Base-by-base conservation (phyloP, 2,329 filamentous ascomycete species). In the Stachybotrys echinatus region DNA sequence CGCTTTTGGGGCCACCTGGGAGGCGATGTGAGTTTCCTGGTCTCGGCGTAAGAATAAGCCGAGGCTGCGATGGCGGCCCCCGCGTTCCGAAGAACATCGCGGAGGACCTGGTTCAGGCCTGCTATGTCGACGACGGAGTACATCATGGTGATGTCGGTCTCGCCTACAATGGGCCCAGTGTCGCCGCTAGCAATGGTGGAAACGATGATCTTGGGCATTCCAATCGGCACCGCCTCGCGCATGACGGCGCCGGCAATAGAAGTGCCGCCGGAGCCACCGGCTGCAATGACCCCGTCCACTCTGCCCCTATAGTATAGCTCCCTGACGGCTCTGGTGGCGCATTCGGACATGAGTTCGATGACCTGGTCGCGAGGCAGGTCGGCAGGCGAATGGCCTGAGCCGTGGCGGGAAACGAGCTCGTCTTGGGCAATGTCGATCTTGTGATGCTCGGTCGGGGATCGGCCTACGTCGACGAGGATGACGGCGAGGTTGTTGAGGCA, bases 61-160 rank as follows among this genome's bases (percentile, higher is more conserved):
- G 86, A 85, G 0, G 76, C 84, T 0, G 69, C 69, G 37, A 88
- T 80, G 0, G 81, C 78, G 0, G 75, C 78, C 0, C 79, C 84
- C 0, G 85, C 84, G 55, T 89, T 89, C 20, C 69, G 65, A 6
- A 89, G 63, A 0, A 88, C 75, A 2, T 70, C 68, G 6, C 72
- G 71, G 14, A 88, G 65, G 3, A 88, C 67, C 2, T 73, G 65
- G 53, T 88, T 89, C 10, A 80, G 62, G 0, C 86, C 86, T 2
- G 85, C 82, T 47, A 89, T 76, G 51, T 89, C 86, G 14, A 88
- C 85, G 2, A 89, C 83, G 17, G 78, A 84, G 57, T 87, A 85
- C 79, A 87, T 85, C 67, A 89, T 75, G 0, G 78, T 79, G 44
- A 88, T 84, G 54, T 89, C 86, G 0, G 79, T 80, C 62, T 88